A percentile compares a stretch with the other conserved stretches of the same genome.
Conservation (phyloP, 495 filamentous ascomycete genomes). For the Tuber aestivum region DNA sequence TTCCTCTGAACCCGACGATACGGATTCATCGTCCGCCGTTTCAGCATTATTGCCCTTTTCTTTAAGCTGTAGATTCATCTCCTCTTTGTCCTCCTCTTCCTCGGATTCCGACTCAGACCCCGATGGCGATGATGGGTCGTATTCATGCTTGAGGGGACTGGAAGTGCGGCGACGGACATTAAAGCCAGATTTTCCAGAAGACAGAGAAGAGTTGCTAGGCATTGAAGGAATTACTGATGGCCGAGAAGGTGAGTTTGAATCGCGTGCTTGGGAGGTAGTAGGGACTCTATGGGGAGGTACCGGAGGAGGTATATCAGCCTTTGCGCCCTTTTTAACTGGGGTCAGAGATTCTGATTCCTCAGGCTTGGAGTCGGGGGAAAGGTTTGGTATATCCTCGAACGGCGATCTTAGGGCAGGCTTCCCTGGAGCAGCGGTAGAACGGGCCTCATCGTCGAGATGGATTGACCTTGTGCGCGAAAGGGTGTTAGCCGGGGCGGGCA, state of each 20-base stretch:
- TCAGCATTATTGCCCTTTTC: constrained; percentile 5
- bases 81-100: constrained; percentile 50
- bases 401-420: constrained; percentile 19
- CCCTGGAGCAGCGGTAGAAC: constrained; percentile 12
- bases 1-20: constrained; percentile 50
- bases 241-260: constrained; percentile 49
- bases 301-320: constrained; percentile 48
- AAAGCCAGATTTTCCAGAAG: constrained; percentile 26
- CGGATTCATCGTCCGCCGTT: constrained; percentile 38
- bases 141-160: constrained; percentile 96
- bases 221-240: constrained; percentile 36
- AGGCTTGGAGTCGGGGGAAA: constrained; percentile 21
- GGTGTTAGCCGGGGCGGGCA: constrained; percentile 14
- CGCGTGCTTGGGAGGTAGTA: constrained; percentile 45
- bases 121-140: constrained; percentile 80
- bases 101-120: constrained; percentile 45
- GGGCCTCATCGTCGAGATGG: constrained; percentile 39
- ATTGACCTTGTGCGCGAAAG: constrained; percentile 36
- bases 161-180: constrained; percentile 59
- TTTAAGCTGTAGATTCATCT: constrained; percentile 42
- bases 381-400: constrained; percentile 46
- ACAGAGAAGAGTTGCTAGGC: constrained; percentile 45
- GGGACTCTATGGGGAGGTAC: constrained; percentile 51
- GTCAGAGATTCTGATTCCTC: constrained; percentile 46
- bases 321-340: constrained; percentile 23